Percentiles rank a stretch among this genome's conserved stretches.
phyloP scores from a whole-genome alignment of 768 basidiomycete genomes.

The Paxillus rubicundulus region DNA sequence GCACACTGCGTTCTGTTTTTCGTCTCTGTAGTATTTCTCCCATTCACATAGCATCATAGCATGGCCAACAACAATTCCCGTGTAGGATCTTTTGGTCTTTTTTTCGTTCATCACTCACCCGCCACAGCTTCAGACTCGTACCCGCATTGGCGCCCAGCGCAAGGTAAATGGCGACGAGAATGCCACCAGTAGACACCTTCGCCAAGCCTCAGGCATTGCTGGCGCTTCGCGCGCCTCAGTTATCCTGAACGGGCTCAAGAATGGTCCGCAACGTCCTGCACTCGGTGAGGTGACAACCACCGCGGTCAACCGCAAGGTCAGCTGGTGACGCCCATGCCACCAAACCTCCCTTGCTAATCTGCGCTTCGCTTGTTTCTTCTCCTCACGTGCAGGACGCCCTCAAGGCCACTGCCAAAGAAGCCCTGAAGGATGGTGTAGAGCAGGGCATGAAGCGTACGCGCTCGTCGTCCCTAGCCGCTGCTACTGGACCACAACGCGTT shows the following conservation, averaged over 20 bases:
- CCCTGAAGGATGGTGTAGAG: conserved; percentile 54
- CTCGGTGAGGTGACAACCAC: conserved; percentile 80
- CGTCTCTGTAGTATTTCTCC: conserved; percentile 26
- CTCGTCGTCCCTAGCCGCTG: conserved; percentile 61
- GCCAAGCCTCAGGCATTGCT: conserved; percentile 55
- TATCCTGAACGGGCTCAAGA: conserved; percentile 46
- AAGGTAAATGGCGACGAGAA: conserved; percentile 76
- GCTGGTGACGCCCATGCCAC: conserved; percentile 18
- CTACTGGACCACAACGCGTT: conserved; percentile 63
- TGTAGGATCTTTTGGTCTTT: conserved; percentile 37
- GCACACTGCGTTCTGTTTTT: conserved; percentile 15
- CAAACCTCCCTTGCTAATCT: conserved; percentile 1
- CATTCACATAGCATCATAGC: conserved; percentile 12
- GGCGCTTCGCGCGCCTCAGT: conserved; percentile 49
- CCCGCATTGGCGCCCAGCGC: conserved; percentile 62
- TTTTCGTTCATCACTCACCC: not conserved
- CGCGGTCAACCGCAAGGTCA: conserved; percentile 75
- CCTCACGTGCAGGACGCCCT: conserved; percentile 30
- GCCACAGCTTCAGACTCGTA: conserved; percentile 62
- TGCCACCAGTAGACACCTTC: conserved; percentile 62
- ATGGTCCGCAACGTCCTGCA: conserved; percentile 61
- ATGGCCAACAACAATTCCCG: conserved; percentile 65
- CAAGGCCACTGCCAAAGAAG: conserved; percentile 55
- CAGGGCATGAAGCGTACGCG: conserved; percentile 56
- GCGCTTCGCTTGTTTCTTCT: not conserved